A percentile compares a stretch with the other conserved stretches of the same genome.
Evolutionary conservation across 495 filamentous ascomycete species (phyloP).

Genomic region (Penicillium crystallinum): DNA sequence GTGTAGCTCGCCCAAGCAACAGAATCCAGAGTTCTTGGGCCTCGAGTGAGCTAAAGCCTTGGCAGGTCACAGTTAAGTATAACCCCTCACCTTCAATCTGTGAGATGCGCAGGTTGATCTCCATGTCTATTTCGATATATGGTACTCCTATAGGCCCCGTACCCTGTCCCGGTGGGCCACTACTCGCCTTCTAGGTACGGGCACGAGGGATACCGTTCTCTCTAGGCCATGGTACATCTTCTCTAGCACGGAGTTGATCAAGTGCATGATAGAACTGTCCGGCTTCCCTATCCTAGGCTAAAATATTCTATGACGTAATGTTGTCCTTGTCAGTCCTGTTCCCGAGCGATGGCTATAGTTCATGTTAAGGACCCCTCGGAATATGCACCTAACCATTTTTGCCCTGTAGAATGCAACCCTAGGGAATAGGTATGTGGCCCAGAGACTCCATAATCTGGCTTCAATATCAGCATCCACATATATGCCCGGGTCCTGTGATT

Average conservation of each 20-base stretch:
- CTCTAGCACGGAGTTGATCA: not conserved
- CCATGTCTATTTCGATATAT: no score
- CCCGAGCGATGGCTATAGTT: not conserved
- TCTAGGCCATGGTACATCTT: not conserved
- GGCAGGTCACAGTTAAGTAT: not conserved
- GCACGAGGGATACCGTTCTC: not conserved
- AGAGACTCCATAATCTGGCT: not conserved
- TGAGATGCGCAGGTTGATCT: no score
- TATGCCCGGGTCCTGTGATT: not conserved
- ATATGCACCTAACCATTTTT: not conserved
- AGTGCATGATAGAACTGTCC: not conserved
- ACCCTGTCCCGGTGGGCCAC: not conserved
- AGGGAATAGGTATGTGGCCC: not conserved
- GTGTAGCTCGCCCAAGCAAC: not conserved
- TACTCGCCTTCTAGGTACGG: not conserved
- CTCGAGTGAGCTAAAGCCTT: not conserved
- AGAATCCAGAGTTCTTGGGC: not conserved
- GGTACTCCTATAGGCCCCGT: not conserved
- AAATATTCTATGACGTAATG: not conserved
- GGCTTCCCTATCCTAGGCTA: not conserved
- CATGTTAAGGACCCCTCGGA: not conserved
- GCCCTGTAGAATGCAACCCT: not conserved
- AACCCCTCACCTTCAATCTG: constrained; percentile 1
- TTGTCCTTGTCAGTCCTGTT: not conserved
- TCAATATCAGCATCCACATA: not conserved